Evolutionary conservation across 192 early-diverging fungal species (phyloP), one percentile per base, ranked within the genome.

Genomic region (Chytriomyces hyalinus): DNA sequence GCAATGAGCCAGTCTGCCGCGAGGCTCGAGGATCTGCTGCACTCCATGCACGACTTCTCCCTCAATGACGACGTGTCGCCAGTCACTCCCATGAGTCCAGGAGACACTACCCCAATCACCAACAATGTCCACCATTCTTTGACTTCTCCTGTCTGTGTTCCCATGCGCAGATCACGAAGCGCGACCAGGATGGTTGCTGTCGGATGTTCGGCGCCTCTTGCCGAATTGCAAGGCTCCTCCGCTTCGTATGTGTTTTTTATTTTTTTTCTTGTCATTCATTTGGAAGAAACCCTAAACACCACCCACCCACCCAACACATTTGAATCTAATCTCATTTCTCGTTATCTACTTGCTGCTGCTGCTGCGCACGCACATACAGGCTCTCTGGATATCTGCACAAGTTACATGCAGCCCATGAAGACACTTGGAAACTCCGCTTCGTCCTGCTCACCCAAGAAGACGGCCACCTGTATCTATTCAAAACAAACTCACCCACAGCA

Each of bases 401-500:
- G 44, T 5, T 15, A 67, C 66, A 43, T 2, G 47, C 26, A 26
- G 15, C 44, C 11, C 66, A 67, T 5, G 10, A 11, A 48, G 20
- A 22, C 9, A 44, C 9, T 57, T 57, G 53, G 17, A 70, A 70
- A 26, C 46, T 70, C 17, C 68, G 68, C 20, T 70, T 53, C 26
- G 49, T 70, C 26, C 20, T 70, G 3, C 68, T 70, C 7, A 15
- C 47, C 5, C 24, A 45, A 15, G 20, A 57, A 13, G 53, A 49
- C 51, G 68, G 17, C n/a, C 22, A 57, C n/a, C 47, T 70, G 49
- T 53, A 53, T 50, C n/a, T 70, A 10, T 70, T 70, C 51, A 70
- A 70, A 70, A 22, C 13, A 22, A 49, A 70, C 68, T 53, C 10
- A 7, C 68, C 68, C 13, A 43, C 9, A 6, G 68, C 68, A n/a